phyloP scores from a whole-genome alignment of 2,329 filamentous ascomycete species.

The Penicillium hordei region DNA sequence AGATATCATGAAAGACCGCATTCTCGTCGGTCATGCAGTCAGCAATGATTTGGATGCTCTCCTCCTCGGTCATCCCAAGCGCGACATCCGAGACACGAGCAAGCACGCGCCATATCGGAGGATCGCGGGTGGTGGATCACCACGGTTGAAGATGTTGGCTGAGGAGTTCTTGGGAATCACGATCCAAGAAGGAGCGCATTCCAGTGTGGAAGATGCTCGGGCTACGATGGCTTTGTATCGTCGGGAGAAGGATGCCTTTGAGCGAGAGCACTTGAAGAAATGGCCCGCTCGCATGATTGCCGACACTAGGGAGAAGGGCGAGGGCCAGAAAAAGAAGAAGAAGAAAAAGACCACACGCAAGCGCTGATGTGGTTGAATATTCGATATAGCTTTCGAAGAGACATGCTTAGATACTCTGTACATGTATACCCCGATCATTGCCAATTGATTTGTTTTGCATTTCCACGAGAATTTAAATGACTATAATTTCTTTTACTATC shows the following conservation, averaged over 20 bases:
- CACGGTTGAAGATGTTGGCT: constrained; percentile 57
- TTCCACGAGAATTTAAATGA: background rate
- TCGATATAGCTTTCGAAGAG: constrained; percentile 8
- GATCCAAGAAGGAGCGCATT: constrained; percentile 62
- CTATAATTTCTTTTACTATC: background rate
- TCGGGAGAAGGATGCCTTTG: constrained; percentile 79
- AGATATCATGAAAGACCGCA: constrained; percentile 65
- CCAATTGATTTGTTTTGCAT: constrained; percentile 14
- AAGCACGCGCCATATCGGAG: constrained; percentile 73
- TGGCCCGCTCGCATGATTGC: constrained; percentile 52
- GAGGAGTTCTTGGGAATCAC: constrained; percentile 58
- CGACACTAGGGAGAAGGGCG: constrained; percentile 33
- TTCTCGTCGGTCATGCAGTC: constrained; percentile 81
- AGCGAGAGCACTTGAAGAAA: constrained; percentile 71
- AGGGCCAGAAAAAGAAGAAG: constrained; percentile 47
- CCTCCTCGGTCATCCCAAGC: constrained; percentile 72
- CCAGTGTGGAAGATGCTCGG: constrained; percentile 72
- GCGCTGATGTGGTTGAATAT: constrained; percentile 32
- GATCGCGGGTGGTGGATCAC: constrained; percentile 49
- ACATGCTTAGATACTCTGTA: constrained; percentile 18
- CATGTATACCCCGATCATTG: constrained; percentile 25
- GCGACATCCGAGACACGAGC: constrained; percentile 81
- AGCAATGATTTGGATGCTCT: constrained; percentile 74
- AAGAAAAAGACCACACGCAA: constrained; percentile 46
- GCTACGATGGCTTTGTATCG: constrained; percentile 88